Conservation (phyloP, 2,329 filamentous ascomycete genomes). For the Fusarium mexicanum region DNA sequence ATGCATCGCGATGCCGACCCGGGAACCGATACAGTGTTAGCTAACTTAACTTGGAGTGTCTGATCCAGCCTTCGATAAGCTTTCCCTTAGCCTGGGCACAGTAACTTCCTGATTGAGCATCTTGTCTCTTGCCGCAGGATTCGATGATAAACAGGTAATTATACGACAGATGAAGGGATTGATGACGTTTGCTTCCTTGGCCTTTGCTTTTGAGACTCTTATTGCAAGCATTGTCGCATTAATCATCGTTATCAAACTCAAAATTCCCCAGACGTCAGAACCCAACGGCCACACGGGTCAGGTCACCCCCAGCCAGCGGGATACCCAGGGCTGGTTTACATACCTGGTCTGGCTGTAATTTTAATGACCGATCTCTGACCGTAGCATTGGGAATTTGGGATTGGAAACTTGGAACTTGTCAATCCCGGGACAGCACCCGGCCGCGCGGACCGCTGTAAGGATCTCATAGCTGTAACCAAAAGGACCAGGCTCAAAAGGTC, state of each 20-base stretch:
- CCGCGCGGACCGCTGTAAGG: slow-evolving; percentile 18
- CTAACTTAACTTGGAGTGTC: not conserved
- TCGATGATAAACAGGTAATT: not conserved
- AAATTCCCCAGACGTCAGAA: not conserved
- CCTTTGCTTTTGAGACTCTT: not conserved
- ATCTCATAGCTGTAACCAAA: not conserved
- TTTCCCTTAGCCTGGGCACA: slow-evolving; percentile 11
- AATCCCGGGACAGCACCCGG: slow-evolving; percentile 15
- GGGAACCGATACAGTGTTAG: not conserved
- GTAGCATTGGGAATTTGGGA: slow-evolving; percentile 14
- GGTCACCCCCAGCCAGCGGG: not conserved
- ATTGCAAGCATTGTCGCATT: slow-evolving; percentile 25
- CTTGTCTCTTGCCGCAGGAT: not conserved
- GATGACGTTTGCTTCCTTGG: slow-evolving; percentile 17
- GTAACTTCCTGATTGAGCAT: not conserved
- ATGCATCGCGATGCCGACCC: not conserved
- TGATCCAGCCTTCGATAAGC: slow-evolving; percentile 12
- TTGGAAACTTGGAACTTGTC: slow-evolving; percentile 21
- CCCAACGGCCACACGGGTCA: not conserved
- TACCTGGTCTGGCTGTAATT: not conserved
- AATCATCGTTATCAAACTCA: slow-evolving; percentile 14
- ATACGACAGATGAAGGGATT: not conserved
- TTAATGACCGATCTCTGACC: slow-evolving; percentile 20
- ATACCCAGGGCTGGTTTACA: not conserved
- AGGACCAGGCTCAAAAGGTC: slow-evolving; percentile 8